These are phyloP conservation scores for Didymosphaeria variabile DNA, from an alignment of 2,329 filamentous ascomycete genomes.

Conservation along the genomic window DNA sequence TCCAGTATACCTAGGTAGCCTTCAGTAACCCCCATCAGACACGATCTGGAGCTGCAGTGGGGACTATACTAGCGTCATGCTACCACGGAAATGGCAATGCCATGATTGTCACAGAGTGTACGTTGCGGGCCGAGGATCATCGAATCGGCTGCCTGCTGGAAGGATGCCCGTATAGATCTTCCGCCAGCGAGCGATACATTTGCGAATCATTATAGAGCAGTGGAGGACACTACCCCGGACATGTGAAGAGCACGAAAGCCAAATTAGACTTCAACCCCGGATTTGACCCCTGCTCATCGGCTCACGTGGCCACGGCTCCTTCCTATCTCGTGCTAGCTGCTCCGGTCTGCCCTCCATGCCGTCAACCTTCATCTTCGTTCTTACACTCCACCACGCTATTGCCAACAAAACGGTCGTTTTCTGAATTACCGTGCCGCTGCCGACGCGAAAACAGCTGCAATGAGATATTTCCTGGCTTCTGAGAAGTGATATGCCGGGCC, in stretches of 20 bases:
- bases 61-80: constrained; percentile 2
- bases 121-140: constrained; percentile 1
- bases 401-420: background rate
- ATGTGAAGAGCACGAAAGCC: constrained; percentile 1
- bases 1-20: background rate
- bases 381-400: background rate
- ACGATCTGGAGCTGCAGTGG: background rate
- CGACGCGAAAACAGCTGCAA: background rate
- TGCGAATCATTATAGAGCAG: background rate
- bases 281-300: background rate
- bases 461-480: background rate
- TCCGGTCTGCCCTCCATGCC: background rate
- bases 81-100: constrained; percentile 3
- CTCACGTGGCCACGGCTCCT: constrained; percentile 1
- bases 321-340: constrained; percentile 1
- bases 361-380: background rate
- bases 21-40: background rate
- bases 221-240: background rate
- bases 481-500: background rate
- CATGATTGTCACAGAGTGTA: background rate
- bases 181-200: background rate
- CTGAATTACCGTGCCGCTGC: background rate
- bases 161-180: background rate
- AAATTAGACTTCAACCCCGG: constrained; percentile 4
- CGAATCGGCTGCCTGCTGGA: background rate